Base-by-base conservation (phyloP, 805 yeast species). In the Metschnikowia baotianmanensis region DNA sequence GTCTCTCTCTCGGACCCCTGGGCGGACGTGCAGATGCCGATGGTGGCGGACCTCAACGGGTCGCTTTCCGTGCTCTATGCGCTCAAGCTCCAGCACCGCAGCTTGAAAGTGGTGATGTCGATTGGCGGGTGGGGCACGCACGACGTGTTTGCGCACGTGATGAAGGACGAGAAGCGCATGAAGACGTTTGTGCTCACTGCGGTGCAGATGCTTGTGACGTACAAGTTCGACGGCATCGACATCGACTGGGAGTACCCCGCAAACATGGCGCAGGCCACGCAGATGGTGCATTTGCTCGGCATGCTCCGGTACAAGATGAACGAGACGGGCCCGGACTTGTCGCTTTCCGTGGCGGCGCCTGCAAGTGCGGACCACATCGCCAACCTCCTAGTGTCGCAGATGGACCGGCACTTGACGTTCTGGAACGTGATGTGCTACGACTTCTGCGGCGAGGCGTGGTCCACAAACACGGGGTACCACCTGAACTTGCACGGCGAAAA, bases 401-500 rank as follows among this genome's bases (percentile, higher is more conserved):
- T 91, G 74, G 82, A 83, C 49, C 55, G 57, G 18, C 71, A 72
- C 50, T 55, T 93, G 13, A 66, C 78, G 15, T 78, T 78, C 50
- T 89, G 90, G 84, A 90, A 91, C 57, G 59, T 93, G 43, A 91
- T 91, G 98, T 80, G 93, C 15, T 91, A 93, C 59, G 98, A 93
- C 59, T 85, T 82, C 52, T 65, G 81, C 1, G 98, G 97, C 0
- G 48, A 53, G 32, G 69, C 76, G 7, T 87, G 96, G 95, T 79
- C 86, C 1, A 53, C 59, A 0, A 48, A 34, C 3, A 76, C 83
- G 0, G 82, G 75, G 2, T 83, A 77, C 55, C 96, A 87, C 45
- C 78, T 93, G 3, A 87, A 88, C 41, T 53, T 60, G 55, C 88
- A 47, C 77, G 72, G 67, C 3, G 45, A 52, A 15, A 58, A 62